phyloP scores from a whole-genome alignment of 176 grass and related monocot species.

The Panicum miliaceum region DNA sequence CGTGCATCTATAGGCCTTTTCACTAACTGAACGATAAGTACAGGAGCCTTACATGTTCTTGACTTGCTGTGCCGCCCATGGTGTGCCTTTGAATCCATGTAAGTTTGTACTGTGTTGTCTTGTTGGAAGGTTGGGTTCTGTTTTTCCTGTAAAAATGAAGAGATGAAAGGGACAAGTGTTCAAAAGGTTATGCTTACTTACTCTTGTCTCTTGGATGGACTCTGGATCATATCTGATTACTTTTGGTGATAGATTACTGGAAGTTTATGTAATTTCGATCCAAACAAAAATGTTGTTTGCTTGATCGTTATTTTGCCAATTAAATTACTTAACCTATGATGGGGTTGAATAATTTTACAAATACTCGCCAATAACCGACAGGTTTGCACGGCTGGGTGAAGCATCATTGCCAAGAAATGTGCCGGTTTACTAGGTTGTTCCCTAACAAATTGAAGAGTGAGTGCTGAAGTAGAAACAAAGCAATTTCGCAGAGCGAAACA shows the following conservation, averaged over 20 bases:
- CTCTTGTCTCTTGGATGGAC: background rate
- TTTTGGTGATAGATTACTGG: too few species aligned
- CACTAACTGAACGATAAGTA: slow-evolving; percentile 45
- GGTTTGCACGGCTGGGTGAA: slow-evolving; percentile 40
- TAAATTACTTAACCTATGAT: slow-evolving; percentile 25
- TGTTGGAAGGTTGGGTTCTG: background rate
- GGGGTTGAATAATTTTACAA: background rate
- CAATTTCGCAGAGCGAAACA: slow-evolving; percentile 6
- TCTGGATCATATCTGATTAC: background rate
- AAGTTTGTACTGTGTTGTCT: background rate
- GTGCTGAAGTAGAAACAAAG: slow-evolving; percentile 50
- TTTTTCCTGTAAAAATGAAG: slow-evolving; percentile 1
- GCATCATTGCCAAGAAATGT: slow-evolving; percentile 25
- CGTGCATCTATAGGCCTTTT: background rate
- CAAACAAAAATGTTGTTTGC: slow-evolving; percentile 31
- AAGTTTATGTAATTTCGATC: slow-evolving; percentile 1
- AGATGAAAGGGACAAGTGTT: slow-evolving; percentile 2
- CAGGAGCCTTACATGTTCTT: slow-evolving; percentile 26
- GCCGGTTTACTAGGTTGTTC: slow-evolving; percentile 40
- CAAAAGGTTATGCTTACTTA: background rate
- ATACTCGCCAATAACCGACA: slow-evolving; percentile 20
- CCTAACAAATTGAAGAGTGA: slow-evolving; percentile 41
- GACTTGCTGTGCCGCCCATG: slow-evolving; percentile 12
- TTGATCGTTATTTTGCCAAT: slow-evolving; percentile 24
- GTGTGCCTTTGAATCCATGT: slow-evolving; percentile 38